Evolutionary conservation across 2,329 filamentous ascomycete genomes (phyloP), one percentile per base, ranked within the genome.

Genomic region (Ophiostoma himal-ulmi): DNA sequence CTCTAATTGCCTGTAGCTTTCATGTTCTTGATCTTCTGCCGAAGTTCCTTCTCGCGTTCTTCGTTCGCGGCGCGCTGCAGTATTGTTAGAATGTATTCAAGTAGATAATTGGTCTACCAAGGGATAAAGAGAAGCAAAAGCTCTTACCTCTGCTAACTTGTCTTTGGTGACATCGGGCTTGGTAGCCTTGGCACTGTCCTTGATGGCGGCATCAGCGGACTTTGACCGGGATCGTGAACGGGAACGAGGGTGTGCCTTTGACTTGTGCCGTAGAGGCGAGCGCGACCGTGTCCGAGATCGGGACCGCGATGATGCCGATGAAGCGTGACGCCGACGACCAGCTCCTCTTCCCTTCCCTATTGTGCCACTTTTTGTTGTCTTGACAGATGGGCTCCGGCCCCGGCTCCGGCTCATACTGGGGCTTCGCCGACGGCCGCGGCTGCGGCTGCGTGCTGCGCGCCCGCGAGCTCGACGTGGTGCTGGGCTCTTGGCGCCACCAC

Each of bases 161-260:
- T 26, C 39, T 14, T 44, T 64, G 26, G 68, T 54, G 26, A 22
- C 30, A 36, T 64, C 34, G 14, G 52, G 52, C 10, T 76, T 75
- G 74, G 30, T 75, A 73, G 74, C 77, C 5, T 65, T 39, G 73
- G 76, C 75, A 79, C 79, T 82, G 76, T 80, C 78, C 79, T 82
- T 79, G 79, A 81, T 80, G 77, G 79, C 82, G 83, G 79, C 79
- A 86, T 88, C 86, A 88, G 83, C 84, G 78, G 82, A 83, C 79
- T 80, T 85, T n/a, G 82, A 81, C 76, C 80, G 79, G 76, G 78
- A 78, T 77, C 80, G 81, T 78, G 64, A 69, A 26, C 26, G 67
- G 39, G 82, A 81, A 76, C 80, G 79, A 78, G 82, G 82, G 77
- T 67, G 66, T 26, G 67, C 30, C 62, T 41, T 65, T 17, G 62